Percentiles rank a stretch among this genome's conserved stretches.
Evolutionary conservation across 441 rosid genomes (phyloP).

Genomic region (Biscutella laevigata): DNA sequence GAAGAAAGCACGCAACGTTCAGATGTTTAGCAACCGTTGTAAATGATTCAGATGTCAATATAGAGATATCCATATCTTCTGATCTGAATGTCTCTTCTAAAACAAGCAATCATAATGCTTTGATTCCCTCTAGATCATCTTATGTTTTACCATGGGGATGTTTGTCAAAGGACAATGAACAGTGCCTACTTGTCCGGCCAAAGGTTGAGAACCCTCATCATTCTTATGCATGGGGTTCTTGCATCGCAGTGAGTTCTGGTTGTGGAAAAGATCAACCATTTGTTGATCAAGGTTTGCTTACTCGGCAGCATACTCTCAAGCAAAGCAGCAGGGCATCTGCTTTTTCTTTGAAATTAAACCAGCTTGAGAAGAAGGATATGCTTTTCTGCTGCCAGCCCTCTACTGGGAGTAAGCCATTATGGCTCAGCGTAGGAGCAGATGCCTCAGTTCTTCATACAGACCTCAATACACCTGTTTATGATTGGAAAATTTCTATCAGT

Average conservation of each 20-base stretch:
- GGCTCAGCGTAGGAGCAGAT: conserved; percentile 89
- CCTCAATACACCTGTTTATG: conserved; percentile 86
- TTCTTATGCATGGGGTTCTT: conserved; percentile 67
- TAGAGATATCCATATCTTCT: conserved; percentile 58
- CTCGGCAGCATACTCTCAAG: conserved; percentile 55
- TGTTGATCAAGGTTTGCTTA: conserved; percentile 55
- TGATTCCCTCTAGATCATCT: conserved; percentile 64
- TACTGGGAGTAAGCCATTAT: conserved; percentile 55
- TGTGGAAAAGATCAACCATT: conserved; percentile 67
- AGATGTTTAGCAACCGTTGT: conserved; percentile 79
- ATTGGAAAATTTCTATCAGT: conserved; percentile 83
- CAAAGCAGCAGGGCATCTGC: conserved; percentile 49
- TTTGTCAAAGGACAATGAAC: conserved; percentile 56
- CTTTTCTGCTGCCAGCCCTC: conserved; percentile 56
- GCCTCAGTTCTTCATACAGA: conserved; percentile 91
- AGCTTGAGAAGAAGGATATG: conserved; percentile 92
- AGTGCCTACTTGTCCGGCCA: conserved; percentile 75
- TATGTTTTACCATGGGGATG: conserved; percentile 82
- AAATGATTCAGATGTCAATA: conserved; percentile 80
- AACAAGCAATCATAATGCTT: conserved; percentile 37
- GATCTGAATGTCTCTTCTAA: conserved; percentile 31
- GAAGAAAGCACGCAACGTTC: conserved; percentile 89
- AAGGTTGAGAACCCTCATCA: conserved; percentile 38
- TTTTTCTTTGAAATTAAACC: conserved; percentile 56
- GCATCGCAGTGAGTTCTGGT: conserved; percentile 58